Conservation (phyloP, 1,284 basidiomycete species). For the Prillingera fragicola region DNA sequence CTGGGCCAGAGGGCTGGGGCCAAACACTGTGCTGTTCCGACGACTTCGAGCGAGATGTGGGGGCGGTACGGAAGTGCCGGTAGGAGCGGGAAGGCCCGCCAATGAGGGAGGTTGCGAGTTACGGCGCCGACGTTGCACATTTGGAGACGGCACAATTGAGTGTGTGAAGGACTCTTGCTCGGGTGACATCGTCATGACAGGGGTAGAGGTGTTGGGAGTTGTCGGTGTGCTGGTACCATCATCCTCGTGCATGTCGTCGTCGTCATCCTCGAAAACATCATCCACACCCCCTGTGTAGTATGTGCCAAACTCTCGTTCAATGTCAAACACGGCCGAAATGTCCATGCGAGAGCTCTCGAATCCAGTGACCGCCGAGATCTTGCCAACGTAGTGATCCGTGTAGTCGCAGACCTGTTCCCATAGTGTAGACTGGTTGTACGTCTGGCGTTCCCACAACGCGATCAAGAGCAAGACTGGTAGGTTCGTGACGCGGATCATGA, state of each 20-base stretch:
- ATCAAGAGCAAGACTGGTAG: conserved; percentile 79
- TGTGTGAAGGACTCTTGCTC: conserved; percentile 2
- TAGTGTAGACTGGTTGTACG: conserved; percentile 59
- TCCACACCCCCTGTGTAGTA: conserved; percentile 47
- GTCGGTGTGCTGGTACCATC: background rate
- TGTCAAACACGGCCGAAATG: conserved; percentile 74
- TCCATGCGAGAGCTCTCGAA: conserved; percentile 64
- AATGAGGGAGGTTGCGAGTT: too few species aligned
- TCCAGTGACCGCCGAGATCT: conserved; percentile 66
- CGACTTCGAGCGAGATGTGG: conserved; percentile 17
- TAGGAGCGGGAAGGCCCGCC: too few species aligned
- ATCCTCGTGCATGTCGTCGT: conserved; percentile 9
- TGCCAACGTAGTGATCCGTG: conserved; percentile 60
- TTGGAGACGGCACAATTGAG: background rate
- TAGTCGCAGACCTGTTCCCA: conserved; percentile 64
- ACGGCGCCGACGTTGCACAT: conserved; percentile 13
- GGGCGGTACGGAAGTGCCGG: too few species aligned
- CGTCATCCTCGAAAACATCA: conserved; percentile 48
- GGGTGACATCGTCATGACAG: conserved; percentile 8
- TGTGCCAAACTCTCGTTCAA: conserved; percentile 60
- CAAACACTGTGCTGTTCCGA: conserved; percentile 34
- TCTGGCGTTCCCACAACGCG: conserved; percentile 75
- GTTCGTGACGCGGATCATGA: conserved; percentile 61
- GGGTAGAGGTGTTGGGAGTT: background rate
- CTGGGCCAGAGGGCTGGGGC: conserved; percentile 44